A percentile compares a stretch with the other conserved stretches of the same genome.
Evolutionary conservation across 495 filamentous ascomycete species (phyloP).

Genomic region (Trypethelium eluteriae): DNA sequence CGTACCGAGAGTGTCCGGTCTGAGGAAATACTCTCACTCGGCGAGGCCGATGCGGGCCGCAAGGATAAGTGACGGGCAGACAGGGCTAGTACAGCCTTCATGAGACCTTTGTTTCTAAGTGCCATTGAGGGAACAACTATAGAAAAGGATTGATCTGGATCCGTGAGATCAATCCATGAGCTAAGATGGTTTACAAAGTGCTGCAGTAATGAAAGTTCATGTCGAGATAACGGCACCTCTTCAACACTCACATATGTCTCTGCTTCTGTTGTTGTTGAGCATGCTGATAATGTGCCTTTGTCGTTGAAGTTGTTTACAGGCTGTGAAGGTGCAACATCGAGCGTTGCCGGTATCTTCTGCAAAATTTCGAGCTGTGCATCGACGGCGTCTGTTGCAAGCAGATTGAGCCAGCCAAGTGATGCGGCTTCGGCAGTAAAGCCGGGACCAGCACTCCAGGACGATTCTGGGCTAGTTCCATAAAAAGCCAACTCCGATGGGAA

Average conservation of each 20-base stretch:
- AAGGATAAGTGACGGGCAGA: slow-evolving; percentile 10
- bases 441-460: slow-evolving; percentile 10
- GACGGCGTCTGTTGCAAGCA: slow-evolving; percentile 12
- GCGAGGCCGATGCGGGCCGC: not conserved
- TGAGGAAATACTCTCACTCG: not conserved
- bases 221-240: not conserved
- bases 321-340: not conserved
- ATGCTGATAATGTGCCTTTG: not conserved
- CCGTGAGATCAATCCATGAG: slow-evolving; percentile 12
- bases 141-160: slow-evolving; percentile 9
- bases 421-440: slow-evolving; percentile 9
- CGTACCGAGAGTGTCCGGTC: slow-evolving; percentile 11
- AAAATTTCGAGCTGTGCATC: not conserved
- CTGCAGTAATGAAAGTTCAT: slow-evolving; percentile 11
- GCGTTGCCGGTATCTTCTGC: not conserved
- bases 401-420: slow-evolving; percentile 8
- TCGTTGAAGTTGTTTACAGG: slow-evolving; percentile 4
- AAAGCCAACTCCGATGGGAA: slow-evolving; percentile 5
- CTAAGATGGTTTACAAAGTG: slow-evolving; percentile 13
- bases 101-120: slow-evolving; percentile 10
- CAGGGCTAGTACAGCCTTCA: slow-evolving; percentile 11
- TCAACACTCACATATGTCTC: slow-evolving; percentile 1
- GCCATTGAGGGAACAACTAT: slow-evolving; percentile 12
- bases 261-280: not conserved
- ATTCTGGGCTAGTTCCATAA: slow-evolving; percentile 10